Base-by-base conservation (phyloP, 257 asterid genomes). In the Rubia yunnanensis region DNA sequence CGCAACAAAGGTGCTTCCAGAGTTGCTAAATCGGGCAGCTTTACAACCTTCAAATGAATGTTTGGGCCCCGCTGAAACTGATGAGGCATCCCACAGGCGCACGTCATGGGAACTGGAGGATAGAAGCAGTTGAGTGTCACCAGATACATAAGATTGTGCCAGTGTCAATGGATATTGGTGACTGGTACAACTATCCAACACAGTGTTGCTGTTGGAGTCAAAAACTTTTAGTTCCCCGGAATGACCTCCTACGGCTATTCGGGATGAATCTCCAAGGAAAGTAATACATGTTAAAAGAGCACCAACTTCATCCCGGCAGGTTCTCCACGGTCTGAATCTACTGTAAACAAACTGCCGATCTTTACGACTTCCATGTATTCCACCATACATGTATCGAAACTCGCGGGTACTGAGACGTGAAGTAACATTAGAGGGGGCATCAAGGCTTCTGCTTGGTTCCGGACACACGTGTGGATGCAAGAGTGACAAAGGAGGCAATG, bases 251-350 rank as follows among this genome's bases (percentile, higher is more conserved):
- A 77, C 87, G 70, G 87, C 96, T 66, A 94, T 72, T 77, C 84
- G 89, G 9, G 96, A 82, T 73, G 92, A 79, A 76, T 90, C 98
- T 31, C 95, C 95, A 39, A 94, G 94, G 71, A 90, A 90, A 65
- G 96, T 61, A 69, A 86, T 72, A 73, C 97, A 94, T 8, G 98
- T 94, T 61, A 86, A 73, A 38, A 86, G 87, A 60, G 86, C 74
- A 80, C 83, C 79, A 24, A 68, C 69, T 58, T 88, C 97, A 70
- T 90, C 96, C 59, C 97, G 83, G 79, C 97, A 94, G 68, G 89
- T 90, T 75, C 99, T 72, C 97, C 99, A 94, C 5, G 99, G 99
- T 75, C 99, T 81, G 78, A 94, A 90, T 72, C 99, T 82, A 74
- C 96, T 85, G 60, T 88, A 94, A 31, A 90, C 95, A 44, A 90